Conservation (phyloP, 176 grass and related monocot species). For the Saccharum officinarum region DNA sequence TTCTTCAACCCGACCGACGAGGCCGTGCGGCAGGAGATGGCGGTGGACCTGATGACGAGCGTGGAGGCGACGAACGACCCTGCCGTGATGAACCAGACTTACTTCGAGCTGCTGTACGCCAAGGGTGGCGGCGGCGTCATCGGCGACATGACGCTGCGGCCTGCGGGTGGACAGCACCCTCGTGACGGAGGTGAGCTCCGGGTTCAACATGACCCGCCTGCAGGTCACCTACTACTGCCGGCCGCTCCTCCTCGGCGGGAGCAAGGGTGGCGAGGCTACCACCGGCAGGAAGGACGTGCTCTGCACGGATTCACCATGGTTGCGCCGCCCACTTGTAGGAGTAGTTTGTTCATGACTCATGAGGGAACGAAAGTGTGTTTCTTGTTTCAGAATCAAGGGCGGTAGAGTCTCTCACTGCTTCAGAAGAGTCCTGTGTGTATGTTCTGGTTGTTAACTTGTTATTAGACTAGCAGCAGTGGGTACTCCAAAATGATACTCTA, state of each 20-base stretch:
- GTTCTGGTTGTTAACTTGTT: too few relatives aligned
- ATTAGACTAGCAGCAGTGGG: too few relatives aligned
- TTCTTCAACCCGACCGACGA: neutral
- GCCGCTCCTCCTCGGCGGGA: neutral
- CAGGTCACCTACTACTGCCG: neutral
- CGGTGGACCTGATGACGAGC: neutral
- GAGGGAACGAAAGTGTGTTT: too few relatives aligned
- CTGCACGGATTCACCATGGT: neutral
- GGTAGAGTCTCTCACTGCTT: too few relatives aligned
- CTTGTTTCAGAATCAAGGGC: too few relatives aligned
- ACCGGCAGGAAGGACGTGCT: neutral
- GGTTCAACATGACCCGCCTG: neutral
- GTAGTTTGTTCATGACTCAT: too few relatives aligned
- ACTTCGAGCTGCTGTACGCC: neutral
- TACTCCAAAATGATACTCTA: too few relatives aligned
- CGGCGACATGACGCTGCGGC: neutral
- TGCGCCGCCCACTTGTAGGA: too few relatives aligned
- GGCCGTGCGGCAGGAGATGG: neutral
- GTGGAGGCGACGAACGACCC: neutral
- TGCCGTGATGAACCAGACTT: neutral
- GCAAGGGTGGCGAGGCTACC: neutral
- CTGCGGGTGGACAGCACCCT: neutral
- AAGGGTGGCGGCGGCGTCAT: neutral
- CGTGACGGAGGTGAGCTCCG: neutral
- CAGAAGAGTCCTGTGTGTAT: too few relatives aligned